Evolutionary conservation across 78 protist genomes (phyloP).

Genomic region (Dictyostelium intermedium): DNA sequence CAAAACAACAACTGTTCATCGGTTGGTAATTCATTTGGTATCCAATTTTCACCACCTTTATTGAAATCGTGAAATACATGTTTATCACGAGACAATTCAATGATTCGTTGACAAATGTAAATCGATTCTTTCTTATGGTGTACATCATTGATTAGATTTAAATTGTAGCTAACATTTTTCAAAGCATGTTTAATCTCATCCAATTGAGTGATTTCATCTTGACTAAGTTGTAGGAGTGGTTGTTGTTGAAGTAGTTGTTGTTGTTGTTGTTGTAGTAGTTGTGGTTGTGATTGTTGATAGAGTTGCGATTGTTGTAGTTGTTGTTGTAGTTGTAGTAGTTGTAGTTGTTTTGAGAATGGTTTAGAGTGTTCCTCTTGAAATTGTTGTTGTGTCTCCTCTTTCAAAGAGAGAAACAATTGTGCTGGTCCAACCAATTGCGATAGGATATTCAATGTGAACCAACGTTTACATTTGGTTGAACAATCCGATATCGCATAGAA

Average conservation of each 20-base stretch:
- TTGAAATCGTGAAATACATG: conserved; percentile 31
- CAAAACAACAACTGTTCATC: conserved; percentile 56
- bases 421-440: conserved; percentile 29
- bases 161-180: conserved; percentile 11
- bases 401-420: background rate
- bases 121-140: conserved; percentile 40
- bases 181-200: conserved; percentile 24
- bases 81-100: conserved; percentile 30
- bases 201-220: background rate
- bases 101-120: conserved; percentile 38
- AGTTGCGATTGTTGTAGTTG: background rate
- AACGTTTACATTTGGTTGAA: conserved; percentile 3
- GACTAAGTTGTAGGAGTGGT: background rate
- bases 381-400: conserved; percentile 18
- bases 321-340: background rate
- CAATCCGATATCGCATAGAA: background rate
- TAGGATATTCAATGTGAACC: conserved; percentile 38
- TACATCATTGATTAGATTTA: conserved; percentile 45
- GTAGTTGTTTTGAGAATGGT: background rate
- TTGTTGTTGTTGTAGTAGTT: background rate
- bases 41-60: background rate
- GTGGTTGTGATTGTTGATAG: background rate
- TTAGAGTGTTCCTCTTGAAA: background rate
- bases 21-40: conserved; percentile 28
- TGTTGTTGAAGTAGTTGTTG: background rate